Evolutionary conservation across 768 basidiomycete genomes (phyloP), one percentile per base, ranked within the genome.

Genomic region (Hericium erinaceus): DNA sequence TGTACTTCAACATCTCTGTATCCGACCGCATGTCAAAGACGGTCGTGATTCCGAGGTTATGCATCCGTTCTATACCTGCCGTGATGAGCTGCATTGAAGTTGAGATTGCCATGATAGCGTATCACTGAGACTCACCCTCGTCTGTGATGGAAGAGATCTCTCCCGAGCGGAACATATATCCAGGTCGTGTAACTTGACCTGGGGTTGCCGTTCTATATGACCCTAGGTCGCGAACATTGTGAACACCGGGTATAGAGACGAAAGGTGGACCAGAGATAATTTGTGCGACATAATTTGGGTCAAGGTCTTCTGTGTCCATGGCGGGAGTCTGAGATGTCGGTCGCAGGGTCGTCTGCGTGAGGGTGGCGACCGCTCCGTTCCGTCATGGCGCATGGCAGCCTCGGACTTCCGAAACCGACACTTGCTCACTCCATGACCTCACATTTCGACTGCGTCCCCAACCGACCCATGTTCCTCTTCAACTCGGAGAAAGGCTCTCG

Each of bases 21-120:
- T 89, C 85, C 8, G 89, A 90, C 64, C 90, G 79, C 44, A 92
- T 74, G 73, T 92, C 90, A 66, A 85, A 91, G 57, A 89, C 75
- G 61, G 76, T 82, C 6, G 79, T 74, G 57, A 92, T 77, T 4
- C 85, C 85, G 15, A 92, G 76, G 11, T 77, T 72, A 58, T 67
- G 78, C 57, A 92, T 69, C 59, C 78, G 77, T 15, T 67, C 69
- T 65, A 79, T 80, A 52, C 89, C 89, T 89, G 22, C 28, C 16
- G 49, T 18, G 28, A 22, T 55, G 20, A 49, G 15, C 2, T 1
- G 49, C 22, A 52, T 48, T 12, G 20, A n/a, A 26, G 16, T 18
- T 20, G 24, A 33, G 33, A 33, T 8, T 33, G 33, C 33, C 33
- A 33, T 10, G n/a, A 20, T 2, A 13, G 33, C 5, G 3, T 48